A percentile compares a stretch with the other conserved stretches of the same genome.
Evolutionary conservation across 495 filamentous ascomycete species (phyloP).

Genomic region (Trichoderma virens): DNA sequence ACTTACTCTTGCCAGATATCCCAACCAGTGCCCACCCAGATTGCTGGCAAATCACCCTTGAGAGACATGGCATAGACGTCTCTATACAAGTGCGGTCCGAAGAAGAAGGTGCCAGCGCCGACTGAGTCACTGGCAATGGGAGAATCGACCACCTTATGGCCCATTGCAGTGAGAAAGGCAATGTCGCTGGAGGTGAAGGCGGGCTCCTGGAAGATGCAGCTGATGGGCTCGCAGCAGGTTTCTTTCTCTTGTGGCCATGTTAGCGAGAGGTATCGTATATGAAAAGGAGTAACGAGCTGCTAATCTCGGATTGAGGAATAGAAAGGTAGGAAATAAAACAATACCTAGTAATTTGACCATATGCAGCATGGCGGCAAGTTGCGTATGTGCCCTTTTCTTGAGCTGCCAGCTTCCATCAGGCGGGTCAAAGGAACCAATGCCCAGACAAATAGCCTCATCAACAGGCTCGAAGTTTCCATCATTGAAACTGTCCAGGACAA

Average conservation of each 20-base stretch:
- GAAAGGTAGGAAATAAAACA: conserved; percentile 8
- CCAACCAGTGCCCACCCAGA: conserved; percentile 36
- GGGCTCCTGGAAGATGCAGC: conserved; percentile 61
- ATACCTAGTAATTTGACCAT: conserved; percentile 39
- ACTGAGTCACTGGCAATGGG: conserved; percentile 52
- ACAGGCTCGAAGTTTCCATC: conserved; percentile 5
- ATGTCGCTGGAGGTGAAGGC: conserved; percentile 56
- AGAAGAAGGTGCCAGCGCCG: conserved; percentile 37
- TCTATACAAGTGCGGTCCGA: conserved; percentile 55
- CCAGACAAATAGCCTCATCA: conserved; percentile 36
- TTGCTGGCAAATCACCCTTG: conserved; percentile 22
- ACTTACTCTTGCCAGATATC: conserved; percentile 32
- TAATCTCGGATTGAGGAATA: too few relatives aligned
- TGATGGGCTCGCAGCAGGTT: conserved; percentile 19
- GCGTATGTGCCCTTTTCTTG: conserved; percentile 35
- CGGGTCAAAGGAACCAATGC: conserved; percentile 37
- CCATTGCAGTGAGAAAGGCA: conserved; percentile 45
- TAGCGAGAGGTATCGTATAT: conserved; percentile 5
- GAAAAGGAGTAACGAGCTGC: neutral
- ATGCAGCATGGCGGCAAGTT: conserved; percentile 55
- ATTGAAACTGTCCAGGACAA: neutral
- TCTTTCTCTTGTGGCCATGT: conserved; percentile 14
- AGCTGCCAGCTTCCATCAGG: conserved; percentile 24
- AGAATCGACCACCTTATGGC: conserved; percentile 45
- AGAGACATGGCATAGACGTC: conserved; percentile 31